A percentile compares a stretch with the other conserved stretches of the same genome.
Conservation (phyloP, 2,329 filamentous ascomycete genomes). For the Paraconiothyrium brasiliense region DNA sequence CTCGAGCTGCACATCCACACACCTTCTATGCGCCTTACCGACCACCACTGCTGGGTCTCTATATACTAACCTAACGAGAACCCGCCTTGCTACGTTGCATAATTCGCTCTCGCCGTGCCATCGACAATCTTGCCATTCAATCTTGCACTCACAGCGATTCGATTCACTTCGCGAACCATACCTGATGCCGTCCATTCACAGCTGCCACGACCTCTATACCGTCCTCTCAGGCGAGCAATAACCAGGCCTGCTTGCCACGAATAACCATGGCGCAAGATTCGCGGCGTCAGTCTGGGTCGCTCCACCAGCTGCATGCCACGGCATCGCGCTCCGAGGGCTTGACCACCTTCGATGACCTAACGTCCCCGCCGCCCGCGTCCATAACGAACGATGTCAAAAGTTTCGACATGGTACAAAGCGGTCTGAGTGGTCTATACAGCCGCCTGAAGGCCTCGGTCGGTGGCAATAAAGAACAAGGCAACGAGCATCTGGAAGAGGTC, state of each 20-base stretch:
- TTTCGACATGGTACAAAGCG: conserved; percentile 81
- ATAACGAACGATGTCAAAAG: conserved; percentile 72
- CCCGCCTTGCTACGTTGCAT: not conserved
- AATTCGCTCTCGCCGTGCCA: not conserved
- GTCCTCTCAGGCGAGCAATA: conserved; percentile 10
- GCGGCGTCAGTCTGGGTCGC: conserved; percentile 44
- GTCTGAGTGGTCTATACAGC: conserved; percentile 88
- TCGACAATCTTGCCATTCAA: conserved; percentile 1
- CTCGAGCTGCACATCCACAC: conserved; percentile 6
- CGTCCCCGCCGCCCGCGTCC: conserved; percentile 70
- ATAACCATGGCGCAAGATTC: conserved; percentile 40
- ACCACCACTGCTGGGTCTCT: not conserved
- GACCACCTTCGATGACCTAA: conserved; percentile 95
- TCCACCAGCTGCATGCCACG: conserved; percentile 87
- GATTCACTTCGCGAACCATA: conserved; percentile 18
- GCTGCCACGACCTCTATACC: conserved; percentile 17
- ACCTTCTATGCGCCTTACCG: not conserved
- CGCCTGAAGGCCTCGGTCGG: conserved; percentile 85
- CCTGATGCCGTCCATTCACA: conserved; percentile 32
- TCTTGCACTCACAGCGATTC: not conserved
- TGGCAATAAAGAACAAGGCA: conserved; percentile 64
- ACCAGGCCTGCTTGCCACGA: conserved; percentile 4
- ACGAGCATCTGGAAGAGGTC: conserved; percentile 38
- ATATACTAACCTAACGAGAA: no score
- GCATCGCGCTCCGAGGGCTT: conserved; percentile 86